phyloP scores from a whole-genome alignment of 2,329 filamentous ascomycete genomes.

The Penicillium sp. region DNA sequence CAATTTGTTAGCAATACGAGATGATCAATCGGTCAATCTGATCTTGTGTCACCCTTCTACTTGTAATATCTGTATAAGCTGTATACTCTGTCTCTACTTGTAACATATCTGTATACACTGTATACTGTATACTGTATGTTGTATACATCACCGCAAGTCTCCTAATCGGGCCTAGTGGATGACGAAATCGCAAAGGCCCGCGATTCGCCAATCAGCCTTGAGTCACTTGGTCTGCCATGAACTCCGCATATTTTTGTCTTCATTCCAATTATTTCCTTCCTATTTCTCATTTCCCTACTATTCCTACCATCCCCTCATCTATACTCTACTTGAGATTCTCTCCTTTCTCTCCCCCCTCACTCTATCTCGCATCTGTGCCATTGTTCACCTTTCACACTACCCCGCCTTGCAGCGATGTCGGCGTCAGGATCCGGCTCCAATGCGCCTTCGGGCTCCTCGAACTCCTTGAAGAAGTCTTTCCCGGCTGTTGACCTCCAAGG shows the following conservation, averaged over 20 bases:
- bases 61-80: too few relatives aligned
- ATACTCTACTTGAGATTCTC: slow-evolving; percentile 11
- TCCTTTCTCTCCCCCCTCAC: background rate
- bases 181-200: slow-evolving; percentile 19
- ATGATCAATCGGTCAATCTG: too few relatives aligned
- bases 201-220: slow-evolving; percentile 18
- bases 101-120: too few relatives aligned
- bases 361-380: slow-evolving; percentile 1
- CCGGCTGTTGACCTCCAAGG: slow-evolving; percentile 76
- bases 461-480: slow-evolving; percentile 55
- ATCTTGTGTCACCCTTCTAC: too few relatives aligned
- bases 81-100: too few relatives aligned
- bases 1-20: background rate
- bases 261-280: slow-evolving; percentile 2
- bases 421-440: slow-evolving; percentile 36
- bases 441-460: slow-evolving; percentile 28
- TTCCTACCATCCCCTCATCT: slow-evolving; percentile 1
- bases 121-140: too few relatives aligned
- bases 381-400: slow-evolving; percentile 13
- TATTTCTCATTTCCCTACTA: slow-evolving; percentile 9
- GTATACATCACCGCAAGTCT: background rate
- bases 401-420: slow-evolving; percentile 45
- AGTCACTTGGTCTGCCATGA: slow-evolving; percentile 19
- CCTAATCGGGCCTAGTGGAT: slow-evolving; percentile 16
- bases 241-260: slow-evolving; percentile 11